Evolutionary conservation across 768 basidiomycete genomes (phyloP), one percentile per base, ranked within the genome.

Genomic region (Ramaria sp.): DNA sequence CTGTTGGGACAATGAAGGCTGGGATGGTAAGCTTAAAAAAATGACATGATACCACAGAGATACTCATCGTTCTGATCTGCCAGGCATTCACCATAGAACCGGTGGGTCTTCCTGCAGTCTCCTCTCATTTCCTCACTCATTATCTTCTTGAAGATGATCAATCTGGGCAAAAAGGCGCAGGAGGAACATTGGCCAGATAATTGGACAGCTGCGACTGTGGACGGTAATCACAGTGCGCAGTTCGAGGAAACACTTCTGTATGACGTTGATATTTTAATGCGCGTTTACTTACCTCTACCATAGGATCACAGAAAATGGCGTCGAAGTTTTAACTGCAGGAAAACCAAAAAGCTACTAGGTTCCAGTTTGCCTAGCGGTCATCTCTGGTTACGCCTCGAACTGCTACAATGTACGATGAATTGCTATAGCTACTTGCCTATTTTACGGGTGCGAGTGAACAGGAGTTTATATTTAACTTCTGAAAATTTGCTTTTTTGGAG

Each of bases 181-280:
- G 78, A 81, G 52, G 73, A 83, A 20, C 89, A 92, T 65, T 92
- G 93, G 93, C 85, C 85, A 32, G 92, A 95, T 66, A 84, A 91
- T 64, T 98, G 95, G 95, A 98, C 95, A 2, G 91, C 94, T 1
- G 90, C 86, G 20, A 99, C 96, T 4, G 68, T 77, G 12, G 95
- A 97, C 68, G 95, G 93, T 24, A 87, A 86, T 66, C 74, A 78
- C 53, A 93, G 89, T 57, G 96, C 96, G 1, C 96, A 99, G 64
- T 99, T 97, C 64, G 96, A 99, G 67, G 96, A 99, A 63, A 97
- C 95, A 0, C 71, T 99, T 34, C 68, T 99, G 93, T 94, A 63
- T 62, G 91, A 78, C 22, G 43, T 28, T 12, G n/a, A 37, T 25
- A 43, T 20, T 36, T 45, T 55, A 34, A 38, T 45, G 32, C 8